A percentile compares a stretch with the other conserved stretches of the same genome.
phyloP scores from a whole-genome alignment of 306 rosid genomes.

The Lathyrus tuberosus region DNA sequence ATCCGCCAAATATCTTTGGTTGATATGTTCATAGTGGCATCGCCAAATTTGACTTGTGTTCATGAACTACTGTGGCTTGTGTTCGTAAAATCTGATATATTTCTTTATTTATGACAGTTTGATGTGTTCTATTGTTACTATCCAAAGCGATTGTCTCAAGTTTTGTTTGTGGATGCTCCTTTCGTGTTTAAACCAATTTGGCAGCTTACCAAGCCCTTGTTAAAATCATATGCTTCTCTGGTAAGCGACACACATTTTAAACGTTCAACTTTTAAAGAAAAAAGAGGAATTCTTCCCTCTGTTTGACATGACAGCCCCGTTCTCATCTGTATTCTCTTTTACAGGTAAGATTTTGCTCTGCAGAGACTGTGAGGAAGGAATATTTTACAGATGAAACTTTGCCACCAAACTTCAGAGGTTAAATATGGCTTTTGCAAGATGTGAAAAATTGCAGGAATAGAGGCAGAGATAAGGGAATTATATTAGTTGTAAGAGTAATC shows the following conservation, averaged over 20 bases:
- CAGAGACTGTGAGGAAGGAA: conserved; percentile 69
- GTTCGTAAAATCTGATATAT: too few relatives aligned
- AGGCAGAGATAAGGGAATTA: conserved; percentile 18
- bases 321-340: conserved; percentile 38
- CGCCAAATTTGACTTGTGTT: conserved; percentile 3
- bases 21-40: conserved; percentile 20
- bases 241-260: conserved; percentile 48
- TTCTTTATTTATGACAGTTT: conserved; percentile 64
- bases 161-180: conserved; percentile 89
- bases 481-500: conserved; percentile 13
- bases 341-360: conserved; percentile 88
- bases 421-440: conserved; percentile 35
- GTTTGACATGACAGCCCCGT: too few relatives aligned
- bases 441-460: conserved; percentile 9
- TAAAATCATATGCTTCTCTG: conserved; percentile 84
- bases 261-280: conserved; percentile 17
- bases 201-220: conserved; percentile 75
- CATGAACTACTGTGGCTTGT: conserved; percentile 16
- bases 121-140: conserved; percentile 85
- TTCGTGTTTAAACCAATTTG: conserved; percentile 87
- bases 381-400: conserved; percentile 71
- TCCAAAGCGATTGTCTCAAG: conserved; percentile 80
- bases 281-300: not conserved
- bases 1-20: conserved; percentile 24
- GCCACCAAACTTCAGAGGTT: conserved; percentile 66